Percentiles rank a stretch among this genome's conserved stretches.
Evolutionary conservation across 495 filamentous ascomycete genomes (phyloP).

Genomic region (Elasticomyces elasticus): DNA sequence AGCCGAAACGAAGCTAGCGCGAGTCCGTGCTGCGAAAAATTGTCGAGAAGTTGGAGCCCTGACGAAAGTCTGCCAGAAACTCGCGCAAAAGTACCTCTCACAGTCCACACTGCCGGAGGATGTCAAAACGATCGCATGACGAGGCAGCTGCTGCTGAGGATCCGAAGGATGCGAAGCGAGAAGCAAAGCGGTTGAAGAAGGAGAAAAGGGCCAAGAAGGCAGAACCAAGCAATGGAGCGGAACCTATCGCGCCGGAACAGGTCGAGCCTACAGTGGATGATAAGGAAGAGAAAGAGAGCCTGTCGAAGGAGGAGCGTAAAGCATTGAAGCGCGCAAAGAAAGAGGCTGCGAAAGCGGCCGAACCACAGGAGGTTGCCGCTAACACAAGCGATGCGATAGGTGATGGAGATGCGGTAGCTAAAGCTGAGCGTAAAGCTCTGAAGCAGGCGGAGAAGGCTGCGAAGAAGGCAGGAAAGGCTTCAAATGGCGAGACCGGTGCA

Average conservation of each 20-base stretch:
- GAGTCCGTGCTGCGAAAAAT: neutral
- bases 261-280: neutral
- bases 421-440: conserved; percentile 28
- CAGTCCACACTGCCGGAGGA: neutral
- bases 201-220: conserved; percentile 8
- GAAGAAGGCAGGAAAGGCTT: conserved; percentile 24
- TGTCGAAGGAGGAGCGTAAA: conserved; percentile 20
- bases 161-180: conserved; percentile 7
- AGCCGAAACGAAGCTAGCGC: neutral
- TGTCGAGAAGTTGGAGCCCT: neutral
- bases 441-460: conserved; percentile 25
- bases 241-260: neutral
- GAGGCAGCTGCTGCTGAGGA: conserved; percentile 2
- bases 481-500: neutral
- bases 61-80: neutral
- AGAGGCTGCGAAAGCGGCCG: conserved; percentile 6
- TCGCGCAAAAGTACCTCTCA: neutral
- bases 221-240: neutral
- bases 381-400: conserved; percentile 8
- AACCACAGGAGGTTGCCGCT: conserved; percentile 3
- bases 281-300: neutral
- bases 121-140: conserved; percentile 19
- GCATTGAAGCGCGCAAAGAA: conserved; percentile 19
- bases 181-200: conserved; percentile 20
- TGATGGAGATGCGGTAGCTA: conserved; percentile 15